Evolutionary conservation across 306 rosid genomes (phyloP).

Genomic region (Pterocarpus macrocarpus): DNA sequence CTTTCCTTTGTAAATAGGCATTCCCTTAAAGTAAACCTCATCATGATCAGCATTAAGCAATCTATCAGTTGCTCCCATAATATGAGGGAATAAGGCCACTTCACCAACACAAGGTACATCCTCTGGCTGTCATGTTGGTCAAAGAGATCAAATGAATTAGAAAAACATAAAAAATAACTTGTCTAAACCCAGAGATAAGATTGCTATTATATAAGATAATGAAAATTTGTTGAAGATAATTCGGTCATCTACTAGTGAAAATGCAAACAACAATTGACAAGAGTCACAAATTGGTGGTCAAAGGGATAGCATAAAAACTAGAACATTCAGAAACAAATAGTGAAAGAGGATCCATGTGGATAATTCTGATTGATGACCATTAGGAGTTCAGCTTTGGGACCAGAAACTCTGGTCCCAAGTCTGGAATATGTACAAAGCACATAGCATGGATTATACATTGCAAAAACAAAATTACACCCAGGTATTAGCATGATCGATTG

Average conservation of each 20-base stretch:
- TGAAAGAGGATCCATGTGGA: constrained; percentile 8
- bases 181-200: constrained; percentile 2
- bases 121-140: constrained; percentile 67
- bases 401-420: background rate
- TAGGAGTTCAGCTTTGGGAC: constrained; percentile 4
- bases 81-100: constrained; percentile 70
- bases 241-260: background rate
- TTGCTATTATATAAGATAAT: background rate
- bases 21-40: constrained; percentile 85
- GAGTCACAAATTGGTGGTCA: background rate
- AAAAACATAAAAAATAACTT: background rate
- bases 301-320: constrained; percentile 19
- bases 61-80: constrained; percentile 78
- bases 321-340: constrained; percentile 6
- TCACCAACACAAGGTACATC: constrained; percentile 85
- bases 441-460: background rate
- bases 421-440: constrained; percentile 20
- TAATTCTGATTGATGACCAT: constrained; percentile 14
- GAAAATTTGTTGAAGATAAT: constrained; percentile 21
- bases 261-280: constrained; percentile 6
- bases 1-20: constrained; percentile 90
- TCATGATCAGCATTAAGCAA: constrained; percentile 85
- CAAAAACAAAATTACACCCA: constrained; percentile 10
- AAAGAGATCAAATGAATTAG: constrained; percentile 44
- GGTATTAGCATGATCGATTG: constrained; percentile 26